Base-by-base conservation (phyloP, 441 rosid genomes). In the Erodium chrysanthum region DNA sequence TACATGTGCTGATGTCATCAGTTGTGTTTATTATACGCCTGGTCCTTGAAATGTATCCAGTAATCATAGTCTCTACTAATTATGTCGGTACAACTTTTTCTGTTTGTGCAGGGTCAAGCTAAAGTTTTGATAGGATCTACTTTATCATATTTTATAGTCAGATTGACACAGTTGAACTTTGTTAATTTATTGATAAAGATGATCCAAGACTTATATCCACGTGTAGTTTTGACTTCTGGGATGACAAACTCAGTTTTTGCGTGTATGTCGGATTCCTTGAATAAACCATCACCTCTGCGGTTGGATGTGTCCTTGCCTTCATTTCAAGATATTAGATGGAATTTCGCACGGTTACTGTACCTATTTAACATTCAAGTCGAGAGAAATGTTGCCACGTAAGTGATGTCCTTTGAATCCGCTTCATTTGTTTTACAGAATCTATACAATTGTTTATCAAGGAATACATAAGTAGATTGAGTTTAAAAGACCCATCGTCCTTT, bases 341-440 rank as follows among this genome's bases (percentile, higher is more conserved):
- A 71, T 78, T 70, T 91, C 63, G 66, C 86, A 11, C 91, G 96
- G 73, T 72, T 91, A 60, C 65, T 93, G 44, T 93, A 91, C 80
- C 72, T 93, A 62, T 91, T 93, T 88, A 89, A 93, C 73, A 81
- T 89, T 67, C 95, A 88, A 76, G 78, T 93, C 33, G 98, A 93
- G 87, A 85, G 86, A 83, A 93, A 93, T 80, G 83, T 93, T 67
- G 92, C 88, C 73, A 85, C 87, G 98, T 93, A 85, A 81, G 98
- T 82, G 75, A 73, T 56, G 62, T 56, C 42, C 7, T 8, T 37
- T 37, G 42, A 0, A 7, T 37, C 42, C 8, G 42, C 9, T 37
- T 37, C 42, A 37, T 37, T 37, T 37, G 42, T 37, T 0, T 8
- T 7, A 37, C 42, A 37, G 42, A 37, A 37, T 9, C 37, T 33